Conservation (phyloP, 1,284 basidiomycete species). For the Irpex sp. region DNA sequence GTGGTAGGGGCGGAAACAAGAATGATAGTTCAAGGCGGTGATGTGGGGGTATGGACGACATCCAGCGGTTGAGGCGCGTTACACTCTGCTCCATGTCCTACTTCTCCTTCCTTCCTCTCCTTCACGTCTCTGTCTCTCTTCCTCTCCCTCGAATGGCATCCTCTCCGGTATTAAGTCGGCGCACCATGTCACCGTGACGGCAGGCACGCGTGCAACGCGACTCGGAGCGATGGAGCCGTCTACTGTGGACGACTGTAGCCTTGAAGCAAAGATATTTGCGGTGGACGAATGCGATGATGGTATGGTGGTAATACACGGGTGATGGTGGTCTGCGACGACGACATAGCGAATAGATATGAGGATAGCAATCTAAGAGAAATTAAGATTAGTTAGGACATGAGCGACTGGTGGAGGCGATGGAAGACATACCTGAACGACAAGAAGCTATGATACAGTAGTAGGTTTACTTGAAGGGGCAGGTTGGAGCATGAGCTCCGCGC, state of each 20-base stretch:
- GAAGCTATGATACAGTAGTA: conserved; percentile 17
- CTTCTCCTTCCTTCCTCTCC: conserved; percentile 3
- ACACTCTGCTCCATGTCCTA: neutral
- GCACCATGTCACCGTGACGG: neutral
- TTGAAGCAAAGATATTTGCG: conserved; percentile 16
- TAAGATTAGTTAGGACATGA: conserved; percentile 1
- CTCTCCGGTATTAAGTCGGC: neutral
- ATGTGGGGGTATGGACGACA: conserved; percentile 10
- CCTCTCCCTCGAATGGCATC: neutral
- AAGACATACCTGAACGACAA: conserved; percentile 12
- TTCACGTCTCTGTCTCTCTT: neutral
- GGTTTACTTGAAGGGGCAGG: conserved; percentile 57
- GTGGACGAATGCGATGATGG: conserved; percentile 18
- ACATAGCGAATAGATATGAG: conserved; percentile 17
- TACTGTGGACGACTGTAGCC: conserved; percentile 13
- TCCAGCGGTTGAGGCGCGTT: neutral
- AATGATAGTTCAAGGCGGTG: neutral
- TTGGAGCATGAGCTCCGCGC: conserved; percentile 62
- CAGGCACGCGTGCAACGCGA: neutral
- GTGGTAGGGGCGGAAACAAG: neutral
- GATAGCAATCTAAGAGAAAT: conserved; percentile 11
- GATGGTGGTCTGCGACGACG: conserved; percentile 12
- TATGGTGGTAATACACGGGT: conserved; percentile 27
- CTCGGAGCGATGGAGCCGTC: neutral
- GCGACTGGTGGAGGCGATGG: neutral